These are phyloP conservation scores for Coelastrella sp. DNA, from an alignment of 139 green algal genomes.

Conservation along the genomic window DNA sequence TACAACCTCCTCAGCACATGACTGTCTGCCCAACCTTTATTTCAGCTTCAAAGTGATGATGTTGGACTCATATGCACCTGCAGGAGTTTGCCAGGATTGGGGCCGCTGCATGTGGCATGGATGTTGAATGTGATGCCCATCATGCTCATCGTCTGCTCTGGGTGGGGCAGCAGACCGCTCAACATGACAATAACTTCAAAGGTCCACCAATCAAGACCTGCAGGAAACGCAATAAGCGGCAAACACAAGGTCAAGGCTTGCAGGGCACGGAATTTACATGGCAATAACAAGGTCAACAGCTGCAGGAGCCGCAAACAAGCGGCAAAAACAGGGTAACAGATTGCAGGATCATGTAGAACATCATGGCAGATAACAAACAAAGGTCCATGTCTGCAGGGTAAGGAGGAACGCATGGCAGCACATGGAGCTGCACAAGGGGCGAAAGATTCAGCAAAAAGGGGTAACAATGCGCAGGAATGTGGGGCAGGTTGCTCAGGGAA, in stretches of 20 bases:
- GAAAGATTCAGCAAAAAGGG: too few relatives aligned
- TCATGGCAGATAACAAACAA: not conserved
- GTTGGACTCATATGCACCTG: not conserved
- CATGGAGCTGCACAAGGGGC: too few relatives aligned
- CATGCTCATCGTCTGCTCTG: constrained; percentile 73
- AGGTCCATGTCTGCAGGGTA: not conserved
- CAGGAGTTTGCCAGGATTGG: constrained; percentile 63
- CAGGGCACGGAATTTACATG: too few relatives aligned
- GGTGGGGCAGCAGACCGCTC: constrained; percentile 61
- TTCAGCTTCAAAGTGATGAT: not conserved
- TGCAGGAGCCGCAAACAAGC: too few relatives aligned
- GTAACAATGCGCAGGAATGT: too few relatives aligned
- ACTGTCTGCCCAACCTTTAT: not conserved
- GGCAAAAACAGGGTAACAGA: not conserved
- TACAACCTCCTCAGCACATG: not conserved
- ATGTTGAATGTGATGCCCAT: constrained; percentile 72
- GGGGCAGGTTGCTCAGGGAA: too few relatives aligned
- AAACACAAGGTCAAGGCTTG: not conserved
- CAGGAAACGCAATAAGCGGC: not conserved
- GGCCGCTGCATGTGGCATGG: constrained; percentile 51
- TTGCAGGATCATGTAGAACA: not conserved
- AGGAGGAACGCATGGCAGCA: not conserved
- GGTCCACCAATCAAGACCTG: constrained; percentile 52
- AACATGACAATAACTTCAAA: constrained; percentile 83
- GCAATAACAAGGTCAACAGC: too few relatives aligned